Percentiles rank a stretch among this genome's conserved stretches.
phyloP scores from a whole-genome alignment of 2,329 filamentous ascomycete genomes.

The Fusarium fracticaudum region DNA sequence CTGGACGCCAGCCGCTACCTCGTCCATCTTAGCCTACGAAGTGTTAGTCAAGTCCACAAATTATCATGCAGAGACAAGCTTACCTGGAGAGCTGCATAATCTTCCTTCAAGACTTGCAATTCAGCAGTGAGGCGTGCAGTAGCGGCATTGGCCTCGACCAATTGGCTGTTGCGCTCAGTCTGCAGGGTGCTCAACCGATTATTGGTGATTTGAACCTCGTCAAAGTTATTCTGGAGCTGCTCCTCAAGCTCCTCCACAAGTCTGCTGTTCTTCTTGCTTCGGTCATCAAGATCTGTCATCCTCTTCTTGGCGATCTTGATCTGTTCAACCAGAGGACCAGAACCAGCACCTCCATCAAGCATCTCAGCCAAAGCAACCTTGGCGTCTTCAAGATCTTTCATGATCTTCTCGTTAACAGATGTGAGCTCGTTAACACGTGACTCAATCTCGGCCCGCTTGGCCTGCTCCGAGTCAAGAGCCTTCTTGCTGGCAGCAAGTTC shows the following conservation, averaged over 20 bases:
- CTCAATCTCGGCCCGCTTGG: slow-evolving; percentile 67
- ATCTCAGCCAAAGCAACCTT: slow-evolving; percentile 64
- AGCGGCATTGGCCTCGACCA: slow-evolving; percentile 80
- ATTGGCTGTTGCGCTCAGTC: slow-evolving; percentile 75
- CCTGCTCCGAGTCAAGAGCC: slow-evolving; percentile 66
- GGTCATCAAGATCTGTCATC: slow-evolving; percentile 68
- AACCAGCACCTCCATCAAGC: slow-evolving; percentile 57
- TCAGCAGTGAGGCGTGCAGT: slow-evolving; percentile 72
- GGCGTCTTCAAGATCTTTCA: slow-evolving; percentile 70
- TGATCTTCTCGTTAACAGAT: slow-evolving; percentile 66
- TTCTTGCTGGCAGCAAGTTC: slow-evolving; percentile 67
- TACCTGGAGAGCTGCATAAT: slow-evolving; percentile 83
- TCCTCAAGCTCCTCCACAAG: slow-evolving; percentile 97
- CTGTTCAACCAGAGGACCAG: slow-evolving; percentile 63
- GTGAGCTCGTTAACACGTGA: slow-evolving; percentile 64
- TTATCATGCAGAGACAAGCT: slow-evolving; percentile 43
- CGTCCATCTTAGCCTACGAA: slow-evolving; percentile 68
- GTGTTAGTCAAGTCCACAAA: slow-evolving; percentile 39
- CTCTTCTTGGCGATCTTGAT: slow-evolving; percentile 72
- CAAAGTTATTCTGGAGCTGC: slow-evolving; percentile 93
- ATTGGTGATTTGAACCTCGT: slow-evolving; percentile 85
- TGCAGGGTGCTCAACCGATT: slow-evolving; percentile 88
- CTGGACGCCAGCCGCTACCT: slow-evolving; percentile 58
- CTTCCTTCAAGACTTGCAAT: slow-evolving; percentile 72
- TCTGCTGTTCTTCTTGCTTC: slow-evolving; percentile 90